Base-by-base conservation (phyloP, 2,329 filamentous ascomycete species). In the Dactylellina sp. region DNA sequence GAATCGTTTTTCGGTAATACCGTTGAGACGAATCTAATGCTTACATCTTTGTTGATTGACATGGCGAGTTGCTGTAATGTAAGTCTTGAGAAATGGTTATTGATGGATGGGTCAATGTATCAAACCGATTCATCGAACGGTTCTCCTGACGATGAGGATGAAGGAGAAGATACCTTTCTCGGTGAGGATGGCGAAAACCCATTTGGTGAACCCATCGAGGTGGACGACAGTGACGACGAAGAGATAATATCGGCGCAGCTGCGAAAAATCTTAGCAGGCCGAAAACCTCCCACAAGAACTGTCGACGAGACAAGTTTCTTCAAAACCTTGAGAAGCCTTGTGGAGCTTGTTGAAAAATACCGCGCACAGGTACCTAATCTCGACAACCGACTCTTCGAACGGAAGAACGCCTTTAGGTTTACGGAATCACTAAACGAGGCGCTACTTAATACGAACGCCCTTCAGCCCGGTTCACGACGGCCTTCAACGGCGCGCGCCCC, bases 1-100 rank as follows among this genome's bases (percentile, higher is more conserved):
- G 86, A 89, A 47, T 89, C 86, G 0, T 99, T 98, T 79, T 92
- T 97, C 77, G 86, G 91, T 3, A 99, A 99, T 78, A 89, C 92
- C 1, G 89, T 98, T 1, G 92, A 97, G 77, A 93, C 91, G 1
- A 99, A 99, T 77, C 83, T 99, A 2, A 91, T 90, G 0, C 84
- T 97, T 1, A 98, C 94, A 0, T 91, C 96, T 78, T 87, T 91
- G 0, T 84, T 98, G 46, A 86, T 96, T 25, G 90, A 92, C 76
- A 84, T 99, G 42, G 91, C 91, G 9, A 88, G 91, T 0, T 98
- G 95, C 77, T 91, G 92, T 4, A 91, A 91, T 75, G 89, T 97
- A 79, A 88, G 89, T 18, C 85, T 97, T 11, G 92, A 97, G 79
- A 91, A 91, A n/a, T 99, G 95, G 94, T 83, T 98, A 28, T 84